Percentiles rank a stretch among this genome's conserved stretches.
phyloP scores from a whole-genome alignment of 176 grass and related monocot genomes.

The Carex pumila region DNA sequence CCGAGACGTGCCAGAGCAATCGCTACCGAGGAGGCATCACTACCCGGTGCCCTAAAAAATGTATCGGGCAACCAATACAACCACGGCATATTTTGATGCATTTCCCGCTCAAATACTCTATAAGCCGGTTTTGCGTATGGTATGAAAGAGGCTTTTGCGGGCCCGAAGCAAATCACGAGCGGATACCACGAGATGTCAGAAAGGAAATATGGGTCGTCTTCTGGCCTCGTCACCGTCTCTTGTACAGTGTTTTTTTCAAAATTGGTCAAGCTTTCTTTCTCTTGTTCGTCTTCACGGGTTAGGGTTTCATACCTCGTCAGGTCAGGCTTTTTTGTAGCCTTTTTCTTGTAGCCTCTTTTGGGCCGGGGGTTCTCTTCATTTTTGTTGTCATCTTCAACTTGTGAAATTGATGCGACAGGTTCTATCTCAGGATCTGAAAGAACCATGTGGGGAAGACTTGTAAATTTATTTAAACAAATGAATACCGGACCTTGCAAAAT shows the following conservation, averaged over 20 bases:
- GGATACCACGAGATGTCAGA: slow-evolving; percentile 21
- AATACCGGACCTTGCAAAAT: neutral
- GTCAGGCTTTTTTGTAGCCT: neutral
- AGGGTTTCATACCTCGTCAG: neutral
- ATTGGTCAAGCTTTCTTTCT: slow-evolving; percentile 7
- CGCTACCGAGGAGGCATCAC: slow-evolving; percentile 67
- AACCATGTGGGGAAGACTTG: neutral
- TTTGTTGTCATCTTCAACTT: neutral
- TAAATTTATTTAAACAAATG: neutral
- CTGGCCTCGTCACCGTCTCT: slow-evolving; percentile 32
- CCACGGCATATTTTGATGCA: slow-evolving; percentile 57
- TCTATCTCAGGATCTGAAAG: neutral
- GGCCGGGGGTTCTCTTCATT: neutral
- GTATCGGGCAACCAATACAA: slow-evolving; percentile 68
- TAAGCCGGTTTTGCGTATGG: slow-evolving; percentile 65
- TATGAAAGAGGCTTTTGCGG: slow-evolving; percentile 64
- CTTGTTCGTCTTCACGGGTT: neutral
- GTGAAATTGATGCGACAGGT: neutral
- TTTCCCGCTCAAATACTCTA: slow-evolving; percentile 62
- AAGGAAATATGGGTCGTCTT: slow-evolving; percentile 33
- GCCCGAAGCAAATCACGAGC: slow-evolving; percentile 81
- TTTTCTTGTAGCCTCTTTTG: neutral
- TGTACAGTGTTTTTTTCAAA: slow-evolving; percentile 14
- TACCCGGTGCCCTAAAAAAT: slow-evolving; percentile 77
- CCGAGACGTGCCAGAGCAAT: slow-evolving; percentile 54